Conservation (phyloP, 768 basidiomycete species). For the Lactarius pseudohatsudake region DNA sequence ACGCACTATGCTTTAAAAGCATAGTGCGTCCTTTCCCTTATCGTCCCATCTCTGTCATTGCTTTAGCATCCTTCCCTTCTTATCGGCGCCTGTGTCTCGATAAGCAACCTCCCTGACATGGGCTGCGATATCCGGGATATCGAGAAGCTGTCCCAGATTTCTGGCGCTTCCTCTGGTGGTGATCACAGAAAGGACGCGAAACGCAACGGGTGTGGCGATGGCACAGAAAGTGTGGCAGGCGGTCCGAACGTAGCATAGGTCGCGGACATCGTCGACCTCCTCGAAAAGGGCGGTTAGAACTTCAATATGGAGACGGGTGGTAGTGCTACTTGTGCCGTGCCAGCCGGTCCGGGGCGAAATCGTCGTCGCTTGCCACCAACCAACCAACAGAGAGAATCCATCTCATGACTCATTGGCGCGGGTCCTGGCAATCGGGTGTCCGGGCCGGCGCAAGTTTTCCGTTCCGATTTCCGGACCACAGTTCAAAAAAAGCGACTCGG, state of each 20-base stretch:
- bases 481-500: too few relatives aligned
- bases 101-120: slow-evolving; percentile 6
- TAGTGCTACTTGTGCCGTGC: too few relatives aligned
- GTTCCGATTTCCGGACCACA: too few relatives aligned
- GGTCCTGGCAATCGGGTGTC: too few relatives aligned
- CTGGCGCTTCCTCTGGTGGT: not conserved
- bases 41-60: too few relatives aligned
- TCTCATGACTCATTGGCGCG: too few relatives aligned
- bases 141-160: not conserved
- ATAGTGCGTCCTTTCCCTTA: too few relatives aligned
- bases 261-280: not conserved
- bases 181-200: not conserved
- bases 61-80: not conserved
- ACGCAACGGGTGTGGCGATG: slow-evolving; percentile 3
- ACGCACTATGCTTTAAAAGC: too few relatives aligned
- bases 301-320: not conserved
- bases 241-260: not conserved
- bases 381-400: too few relatives aligned
- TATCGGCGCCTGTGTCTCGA: not conserved
- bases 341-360: too few relatives aligned
- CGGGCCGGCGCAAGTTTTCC: too few relatives aligned
- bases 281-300: not conserved
- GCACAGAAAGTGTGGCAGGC: not conserved
- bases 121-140: not conserved
- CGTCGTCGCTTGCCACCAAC: too few relatives aligned